A percentile compares a stretch with the other conserved stretches of the same genome.
These are phyloP conservation scores for Pseudonitzschia pungens DNA, from an alignment of 108 stramenopile species.

Conservation along the genomic window DNA sequence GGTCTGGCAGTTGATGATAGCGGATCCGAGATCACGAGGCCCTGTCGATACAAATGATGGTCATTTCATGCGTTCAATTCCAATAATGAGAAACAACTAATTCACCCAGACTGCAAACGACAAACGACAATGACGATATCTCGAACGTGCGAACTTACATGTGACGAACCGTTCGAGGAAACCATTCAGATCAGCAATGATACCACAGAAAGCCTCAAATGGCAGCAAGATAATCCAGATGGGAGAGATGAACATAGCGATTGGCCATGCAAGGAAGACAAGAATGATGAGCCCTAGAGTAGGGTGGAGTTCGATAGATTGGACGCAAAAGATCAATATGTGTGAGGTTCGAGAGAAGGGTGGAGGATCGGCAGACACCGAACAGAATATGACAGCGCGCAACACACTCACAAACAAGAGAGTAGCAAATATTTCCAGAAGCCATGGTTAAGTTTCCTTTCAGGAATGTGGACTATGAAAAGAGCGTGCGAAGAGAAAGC, in stretches of 20 bases:
- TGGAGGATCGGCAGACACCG: background rate
- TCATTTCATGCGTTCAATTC: background rate
- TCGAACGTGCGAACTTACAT: conserved; percentile 28
- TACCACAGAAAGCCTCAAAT: conserved; percentile 62
- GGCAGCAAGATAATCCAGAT: conserved; percentile 73
- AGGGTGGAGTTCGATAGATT: background rate
- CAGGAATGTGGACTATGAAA: background rate
- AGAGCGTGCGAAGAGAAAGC: background rate
- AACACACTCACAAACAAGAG: conserved; percentile 27
- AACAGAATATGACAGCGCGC: background rate
- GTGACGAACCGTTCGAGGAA: conserved; percentile 83
- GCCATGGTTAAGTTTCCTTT: conserved; percentile 11
- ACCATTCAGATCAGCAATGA: conserved; percentile 47
- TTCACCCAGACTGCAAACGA: background rate
- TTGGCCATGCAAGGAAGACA: conserved; percentile 77
- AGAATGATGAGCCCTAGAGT: conserved; percentile 51
- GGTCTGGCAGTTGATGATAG: conserved; percentile 30
- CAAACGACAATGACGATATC: background rate
- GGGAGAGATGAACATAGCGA: conserved; percentile 49
- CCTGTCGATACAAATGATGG: conserved; percentile 5
- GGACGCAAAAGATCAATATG: no score
- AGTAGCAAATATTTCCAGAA: conserved; percentile 37
- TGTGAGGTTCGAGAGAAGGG: no score
- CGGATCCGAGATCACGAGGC: conserved; percentile 68
- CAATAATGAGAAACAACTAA: background rate